Percentiles rank a stretch among this genome's conserved stretches.
phyloP scores from a whole-genome alignment of 352 stramenopile genomes.

The Pythium biforme region DNA sequence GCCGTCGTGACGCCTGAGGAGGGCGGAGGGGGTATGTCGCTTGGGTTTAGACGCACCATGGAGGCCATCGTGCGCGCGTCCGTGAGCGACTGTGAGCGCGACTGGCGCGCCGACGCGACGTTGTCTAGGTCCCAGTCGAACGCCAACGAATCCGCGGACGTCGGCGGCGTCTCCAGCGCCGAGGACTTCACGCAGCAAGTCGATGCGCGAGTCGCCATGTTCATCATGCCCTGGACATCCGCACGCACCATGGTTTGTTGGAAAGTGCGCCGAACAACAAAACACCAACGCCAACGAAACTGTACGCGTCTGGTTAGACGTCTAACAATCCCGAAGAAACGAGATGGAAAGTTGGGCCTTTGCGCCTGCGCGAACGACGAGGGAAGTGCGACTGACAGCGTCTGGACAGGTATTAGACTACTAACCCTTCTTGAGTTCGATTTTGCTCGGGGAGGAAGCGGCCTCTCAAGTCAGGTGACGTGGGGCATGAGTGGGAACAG shows the following conservation, averaged over 20 bases:
- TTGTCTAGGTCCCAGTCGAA: slow-evolving; percentile 17
- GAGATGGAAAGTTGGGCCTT: too few relatives aligned
- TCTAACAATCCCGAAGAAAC: too few relatives aligned
- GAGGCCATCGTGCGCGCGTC: slow-evolving; percentile 16
- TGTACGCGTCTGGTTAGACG: neutral
- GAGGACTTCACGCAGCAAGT: neutral
- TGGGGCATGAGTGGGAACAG: neutral
- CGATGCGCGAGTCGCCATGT: too few relatives aligned
- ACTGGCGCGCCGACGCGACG: slow-evolving; percentile 14
- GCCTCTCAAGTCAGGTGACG: neutral
- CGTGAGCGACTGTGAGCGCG: slow-evolving; percentile 25
- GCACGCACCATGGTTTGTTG: slow-evolving; percentile 12
- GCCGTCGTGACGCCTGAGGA: neutral
- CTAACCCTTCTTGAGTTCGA: too few relatives aligned
- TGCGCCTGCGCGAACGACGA: too few relatives aligned
- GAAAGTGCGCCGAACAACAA: slow-evolving; percentile 10
- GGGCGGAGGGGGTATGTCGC: neutral
- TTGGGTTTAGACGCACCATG: too few relatives aligned
- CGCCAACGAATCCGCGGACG: slow-evolving; percentile 4
- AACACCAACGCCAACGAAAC: slow-evolving; percentile 5
- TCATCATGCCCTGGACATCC: neutral
- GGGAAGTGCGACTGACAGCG: too few relatives aligned
- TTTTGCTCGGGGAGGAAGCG: neutral
- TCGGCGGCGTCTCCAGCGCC: neutral
- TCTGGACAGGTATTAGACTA: too few relatives aligned